Evolutionary conservation across 495 filamentous ascomycete genomes (phyloP), one percentile per base, ranked within the genome.

Genomic region (Podospora anserina): DNA sequence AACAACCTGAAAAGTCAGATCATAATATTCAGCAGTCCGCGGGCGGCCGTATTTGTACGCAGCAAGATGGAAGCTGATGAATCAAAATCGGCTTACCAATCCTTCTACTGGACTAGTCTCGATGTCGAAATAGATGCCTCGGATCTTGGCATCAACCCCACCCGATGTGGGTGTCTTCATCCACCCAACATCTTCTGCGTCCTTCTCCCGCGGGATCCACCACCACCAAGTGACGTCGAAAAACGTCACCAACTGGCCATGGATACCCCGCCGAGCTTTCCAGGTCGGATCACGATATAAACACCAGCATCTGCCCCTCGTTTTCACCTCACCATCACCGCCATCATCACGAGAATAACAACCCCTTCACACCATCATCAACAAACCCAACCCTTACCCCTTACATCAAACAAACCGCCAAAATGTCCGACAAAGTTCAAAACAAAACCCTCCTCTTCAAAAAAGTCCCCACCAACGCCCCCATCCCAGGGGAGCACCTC

Each of bases 391-490:
- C 16, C n/a, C 15, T 3, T 4, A 58, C 9, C 5, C 1, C 3
- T 18, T 13, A 30, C n/a, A 57, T 4, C 39, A 65, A 23, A 68
- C 53, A 23, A 27, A 61, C 58, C 55, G 9, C 49, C 59, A 61
- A 18, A 19, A 61, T 32, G 28, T 4, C 62, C 62, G 49, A 63
- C 65, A 49, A 15, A 55, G 59, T 70, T 20, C 53, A 66, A 64
- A 97, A 97, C 85, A 95, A 94, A 82, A 88, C 84, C 59, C 80
- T 97, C 66, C 82, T 95, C 80, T 97, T 92, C 85, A 91, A 90
- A 70, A 77, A 84, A 63, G 70, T 91, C 70, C 93, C 94, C 49
- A 74, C 77, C 54, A 91, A 86, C 16, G 86, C 84, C 78, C 92
- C 93, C 5, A 85, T 90, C 11, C 72, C 86, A 1, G 94, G 93